Percentiles rank a stretch among this genome's conserved stretches.
Conservation (phyloP, 495 filamentous ascomycete species). For the Penicillium chermesinum region DNA sequence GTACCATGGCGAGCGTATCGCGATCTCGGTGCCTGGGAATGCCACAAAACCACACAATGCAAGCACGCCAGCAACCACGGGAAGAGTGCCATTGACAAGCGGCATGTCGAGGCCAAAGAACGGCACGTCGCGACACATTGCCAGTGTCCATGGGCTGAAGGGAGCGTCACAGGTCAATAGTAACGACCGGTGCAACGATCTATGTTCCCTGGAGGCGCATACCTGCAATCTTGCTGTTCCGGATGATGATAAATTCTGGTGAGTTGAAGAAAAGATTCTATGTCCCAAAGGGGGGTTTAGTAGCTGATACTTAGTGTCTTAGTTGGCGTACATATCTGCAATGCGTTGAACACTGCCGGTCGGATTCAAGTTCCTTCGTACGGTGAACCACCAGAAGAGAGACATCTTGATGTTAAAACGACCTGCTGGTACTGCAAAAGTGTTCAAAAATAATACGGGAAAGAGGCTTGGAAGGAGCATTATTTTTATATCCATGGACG, state of each 20-base stretch:
- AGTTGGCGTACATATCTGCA: conserved; percentile 21
- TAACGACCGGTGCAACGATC: conserved; percentile 18
- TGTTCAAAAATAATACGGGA: too few species aligned
- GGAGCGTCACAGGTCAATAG: conserved; percentile 2
- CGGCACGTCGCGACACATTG: conserved; percentile 1
- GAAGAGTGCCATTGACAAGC: conserved; percentile 9
- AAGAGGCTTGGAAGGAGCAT: too few species aligned
- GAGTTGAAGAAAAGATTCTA: too few species aligned
- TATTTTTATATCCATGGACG: too few species aligned
- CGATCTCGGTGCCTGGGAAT: conserved; percentile 16
- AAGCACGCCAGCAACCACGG: conserved; percentile 14
- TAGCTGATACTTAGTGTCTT: neutral
- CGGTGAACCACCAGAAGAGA: conserved; percentile 15
- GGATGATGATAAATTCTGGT: conserved; percentile 28
- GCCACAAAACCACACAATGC: conserved; percentile 12
- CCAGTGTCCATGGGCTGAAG: neutral
- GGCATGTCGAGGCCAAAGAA: conserved; percentile 6
- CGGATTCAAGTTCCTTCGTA: too few species aligned
- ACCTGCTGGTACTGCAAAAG: neutral
- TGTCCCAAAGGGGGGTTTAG: too few species aligned
- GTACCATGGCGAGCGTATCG: conserved; percentile 16
- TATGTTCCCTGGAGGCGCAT: conserved; percentile 25
- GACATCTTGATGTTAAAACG: neutral
- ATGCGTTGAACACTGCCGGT: conserved; percentile 21
- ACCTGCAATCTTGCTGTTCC: conserved; percentile 27